Base-by-base conservation (phyloP, 441 rosid genomes). In the Syzygium malaccense region DNA sequence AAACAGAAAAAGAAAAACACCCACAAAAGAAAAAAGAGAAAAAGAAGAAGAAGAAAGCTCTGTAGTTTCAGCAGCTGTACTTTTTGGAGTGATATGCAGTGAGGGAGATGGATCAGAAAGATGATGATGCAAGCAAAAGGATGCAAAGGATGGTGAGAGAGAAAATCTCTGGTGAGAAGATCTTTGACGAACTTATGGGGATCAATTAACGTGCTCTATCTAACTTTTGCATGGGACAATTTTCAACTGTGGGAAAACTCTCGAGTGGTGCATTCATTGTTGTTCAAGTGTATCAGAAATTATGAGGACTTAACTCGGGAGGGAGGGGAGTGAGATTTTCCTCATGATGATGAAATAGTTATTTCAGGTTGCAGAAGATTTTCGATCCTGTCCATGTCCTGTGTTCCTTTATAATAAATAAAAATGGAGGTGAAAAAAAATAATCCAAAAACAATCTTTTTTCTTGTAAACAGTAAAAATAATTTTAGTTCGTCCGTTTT, bases 41-140 rank as follows among this genome's bases (percentile, higher is more conserved):
- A 32, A 30, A 5, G 13, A 56, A 45, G 51, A 56, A 57, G 54
- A 55, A 80, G 57, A 71, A 53, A 85, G 83, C 83, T 71, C 83
- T 71, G 83, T 41, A 87, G 92, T 91, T 85, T 19, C 41, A 33
- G 90, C 92, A 92, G 91, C 83, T 86, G 93, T 92, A 91, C 94
- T 89, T 90, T 87, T 12, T 53, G 58, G 83, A 48, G 79, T 54
- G 85, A 26, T 23, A 37, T 71, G 85, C 45, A 55, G 85, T 25
- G 86, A 57, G 62, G 54, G 56, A 41, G 25, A 32, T 54, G 49
- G 10, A 37, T 71, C 83, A 71, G 83, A 37, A 45, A 87, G 79
- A 48, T 78, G 91, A 88, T 91, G 94, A 91, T 88, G 94, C 93
- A 92, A 92, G 94, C 93, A 91, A 85, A 85, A 89, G 87, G 79